Percentiles rank a stretch among this genome's conserved stretches.
These are phyloP conservation scores for Tylopilus subfusipes DNA, from an alignment of 768 basidiomycete genomes.

Conservation along the genomic window DNA sequence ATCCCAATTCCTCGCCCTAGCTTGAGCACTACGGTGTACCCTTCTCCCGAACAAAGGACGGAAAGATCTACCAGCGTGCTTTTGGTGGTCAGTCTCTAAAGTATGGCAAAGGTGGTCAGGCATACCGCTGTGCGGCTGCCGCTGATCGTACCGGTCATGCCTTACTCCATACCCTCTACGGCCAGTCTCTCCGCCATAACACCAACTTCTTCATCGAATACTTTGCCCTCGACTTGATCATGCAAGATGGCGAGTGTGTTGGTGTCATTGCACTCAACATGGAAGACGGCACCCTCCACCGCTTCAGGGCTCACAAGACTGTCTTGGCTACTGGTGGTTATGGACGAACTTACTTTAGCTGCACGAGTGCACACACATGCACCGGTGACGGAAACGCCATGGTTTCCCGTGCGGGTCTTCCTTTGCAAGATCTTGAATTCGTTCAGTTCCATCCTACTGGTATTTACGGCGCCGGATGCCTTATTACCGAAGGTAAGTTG, in stretches of 20 bases:
- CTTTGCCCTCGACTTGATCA: conserved; percentile 98
- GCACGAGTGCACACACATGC: conserved; percentile 98
- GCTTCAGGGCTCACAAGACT: conserved; percentile 98
- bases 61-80: conserved; percentile 99
- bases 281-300: conserved; percentile 98
- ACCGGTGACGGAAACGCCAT: conserved; percentile 99
- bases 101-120: conserved; percentile 97
- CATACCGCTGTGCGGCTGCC: conserved; percentile 97
- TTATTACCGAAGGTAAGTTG: conserved; percentile 89
- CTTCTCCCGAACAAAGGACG: conserved; percentile 97
- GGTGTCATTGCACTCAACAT: conserved; percentile 99
- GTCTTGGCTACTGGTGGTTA: conserved; percentile 98
- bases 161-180: conserved; percentile 96
- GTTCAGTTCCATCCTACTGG: conserved; percentile 99
- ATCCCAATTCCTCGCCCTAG: conserved; percentile 38
- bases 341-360: conserved; percentile 96
- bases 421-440: conserved; percentile 96
- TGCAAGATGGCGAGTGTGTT: conserved; percentile 98
- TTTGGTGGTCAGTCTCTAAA: conserved; percentile 98
- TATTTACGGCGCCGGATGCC: conserved; percentile 98
- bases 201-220: conserved; percentile 99
- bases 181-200: conserved; percentile 97
- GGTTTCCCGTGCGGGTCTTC: conserved; percentile 94
- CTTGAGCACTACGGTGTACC: conserved; percentile 98
- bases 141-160: conserved; percentile 99